Evolutionary conservation across 169 alveolate species (phyloP), one percentile per base, ranked within the genome.

Genomic region (Besnoitia besnoiti): DNA sequence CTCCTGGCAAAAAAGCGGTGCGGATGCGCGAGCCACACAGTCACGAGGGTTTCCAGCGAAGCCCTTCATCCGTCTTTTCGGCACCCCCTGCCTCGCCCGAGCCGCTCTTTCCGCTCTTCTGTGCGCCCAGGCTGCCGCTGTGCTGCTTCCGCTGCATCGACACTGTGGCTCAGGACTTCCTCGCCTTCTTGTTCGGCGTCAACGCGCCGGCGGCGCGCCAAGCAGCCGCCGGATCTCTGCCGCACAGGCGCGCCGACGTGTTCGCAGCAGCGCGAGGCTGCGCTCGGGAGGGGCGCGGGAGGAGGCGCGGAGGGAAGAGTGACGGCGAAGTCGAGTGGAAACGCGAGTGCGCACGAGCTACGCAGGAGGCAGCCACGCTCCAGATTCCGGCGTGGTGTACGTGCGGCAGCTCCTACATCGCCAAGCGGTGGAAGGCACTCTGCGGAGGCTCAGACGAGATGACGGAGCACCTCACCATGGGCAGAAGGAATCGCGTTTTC

Each of bases 351-450:
- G 67, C 67, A 19, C 67, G 67, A 16, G 82, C 82, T 19, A 42
- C 82, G 39, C 82, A 73, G 82, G 82, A n/a, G 12, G 82, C 82
- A 2, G 82, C 82, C 2, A 73, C 82, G 40, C 46, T 73, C 8
- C 82, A 73, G 46, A n/a, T 73, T 27, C 82, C 82, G 24, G 39
- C 82, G 82, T 73, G 82, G 82, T 73, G 82, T 73, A 73, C n/a
- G 16, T 35, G 16, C 39, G n/a, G 82, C 82, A 73, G 82, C 21
- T 5, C 82, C 3, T 7, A 27, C 82, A 19, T 73, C 44, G 8
- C n/a, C 44, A n/a, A 37, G 44, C 14, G 82, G 82, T 73, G 39
- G 47, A 73, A 10, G 10, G 82, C 67, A n/a, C 67, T 55, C 67
- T 55, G 30, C 24, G 67, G 67, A 19, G 67, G 39, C 82, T 16